phyloP scores from a whole-genome alignment of 805 yeast genomes.

The Starmerella apis region DNA sequence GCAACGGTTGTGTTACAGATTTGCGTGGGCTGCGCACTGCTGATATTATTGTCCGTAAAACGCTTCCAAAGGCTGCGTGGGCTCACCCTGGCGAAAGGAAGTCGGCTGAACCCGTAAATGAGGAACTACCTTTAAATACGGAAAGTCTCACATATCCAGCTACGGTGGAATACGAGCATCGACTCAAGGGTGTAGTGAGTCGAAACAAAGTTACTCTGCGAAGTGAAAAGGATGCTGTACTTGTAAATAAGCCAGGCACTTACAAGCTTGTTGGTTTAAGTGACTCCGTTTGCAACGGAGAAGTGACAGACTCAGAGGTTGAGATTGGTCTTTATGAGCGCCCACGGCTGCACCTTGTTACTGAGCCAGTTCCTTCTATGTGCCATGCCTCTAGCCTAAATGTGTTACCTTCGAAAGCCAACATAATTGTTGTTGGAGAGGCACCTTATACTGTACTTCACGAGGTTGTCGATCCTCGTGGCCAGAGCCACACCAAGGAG shows the following conservation, averaged over 20 bases:
- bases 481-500: conserved; percentile 8
- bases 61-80: conserved; percentile 51
- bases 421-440: conserved; percentile 18
- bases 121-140: conserved; percentile 3
- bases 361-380: conserved; percentile 14
- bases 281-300: conserved; percentile 47
- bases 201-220: background rate
- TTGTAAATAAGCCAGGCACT: conserved; percentile 38
- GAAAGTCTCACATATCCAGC: conserved; percentile 16
- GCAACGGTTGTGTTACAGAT: conserved; percentile 68
- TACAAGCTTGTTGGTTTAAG: conserved; percentile 39
- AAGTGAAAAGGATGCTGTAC: conserved; percentile 23
- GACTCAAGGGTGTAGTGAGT: background rate
- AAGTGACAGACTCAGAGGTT: conserved; percentile 33
- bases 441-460: conserved; percentile 25
- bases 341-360: conserved; percentile 38
- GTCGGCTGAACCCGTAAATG: conserved; percentile 35
- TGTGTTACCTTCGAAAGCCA: background rate
- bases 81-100: conserved; percentile 32
- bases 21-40: conserved; percentile 51
- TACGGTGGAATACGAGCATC: conserved; percentile 12
- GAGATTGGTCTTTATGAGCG: conserved; percentile 38
- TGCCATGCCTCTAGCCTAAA: conserved; percentile 5
- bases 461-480: conserved; percentile 21
- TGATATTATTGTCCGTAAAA: conserved; percentile 55